Conservation (phyloP, 257 asterid genomes). For the Penstemon davidsonii region DNA sequence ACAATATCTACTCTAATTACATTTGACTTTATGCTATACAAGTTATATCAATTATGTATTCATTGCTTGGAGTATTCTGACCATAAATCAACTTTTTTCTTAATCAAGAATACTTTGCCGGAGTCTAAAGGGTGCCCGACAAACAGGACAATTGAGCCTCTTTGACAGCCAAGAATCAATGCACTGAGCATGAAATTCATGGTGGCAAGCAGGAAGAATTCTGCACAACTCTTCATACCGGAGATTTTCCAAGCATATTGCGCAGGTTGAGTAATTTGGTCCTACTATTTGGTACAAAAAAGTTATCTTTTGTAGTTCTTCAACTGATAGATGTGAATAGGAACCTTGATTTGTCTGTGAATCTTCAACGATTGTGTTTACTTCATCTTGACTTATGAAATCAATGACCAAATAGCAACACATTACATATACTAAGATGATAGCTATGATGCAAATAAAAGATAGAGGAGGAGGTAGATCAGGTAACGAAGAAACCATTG, state of each 20-base stretch:
- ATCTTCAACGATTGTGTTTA: slow-evolving; percentile 1
- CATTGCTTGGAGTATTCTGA: too few relatives aligned
- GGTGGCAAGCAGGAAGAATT: slow-evolving; percentile 56
- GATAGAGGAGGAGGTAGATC: slow-evolving; percentile 57
- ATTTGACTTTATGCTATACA: too few relatives aligned
- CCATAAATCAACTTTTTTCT: background rate
- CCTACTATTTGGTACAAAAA: slow-evolving; percentile 37
- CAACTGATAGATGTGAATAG: slow-evolving; percentile 37
- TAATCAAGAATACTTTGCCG: slow-evolving; percentile 20
- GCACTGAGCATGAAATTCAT: slow-evolving; percentile 62
- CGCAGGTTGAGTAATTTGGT: slow-evolving; percentile 35
- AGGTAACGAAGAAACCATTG: slow-evolving; percentile 32
- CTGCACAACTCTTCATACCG: slow-evolving; percentile 46
- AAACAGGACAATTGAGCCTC: slow-evolving; percentile 55
- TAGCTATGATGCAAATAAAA: slow-evolving; percentile 40
- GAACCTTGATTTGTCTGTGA: slow-evolving; percentile 9
- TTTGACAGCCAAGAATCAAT: slow-evolving; percentile 62
- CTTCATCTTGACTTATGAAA: slow-evolving; percentile 34
- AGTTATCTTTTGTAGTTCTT: slow-evolving; percentile 50
- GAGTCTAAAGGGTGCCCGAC: slow-evolving; percentile 47
- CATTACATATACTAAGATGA: slow-evolving; percentile 43
- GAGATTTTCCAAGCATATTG: slow-evolving; percentile 57
- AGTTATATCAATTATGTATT: too few relatives aligned
- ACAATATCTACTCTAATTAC: too few relatives aligned
- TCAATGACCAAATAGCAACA: slow-evolving; percentile 52